Evolutionary conservation across 768 basidiomycete species (phyloP).

Genomic region (Polyporus arcularius): DNA sequence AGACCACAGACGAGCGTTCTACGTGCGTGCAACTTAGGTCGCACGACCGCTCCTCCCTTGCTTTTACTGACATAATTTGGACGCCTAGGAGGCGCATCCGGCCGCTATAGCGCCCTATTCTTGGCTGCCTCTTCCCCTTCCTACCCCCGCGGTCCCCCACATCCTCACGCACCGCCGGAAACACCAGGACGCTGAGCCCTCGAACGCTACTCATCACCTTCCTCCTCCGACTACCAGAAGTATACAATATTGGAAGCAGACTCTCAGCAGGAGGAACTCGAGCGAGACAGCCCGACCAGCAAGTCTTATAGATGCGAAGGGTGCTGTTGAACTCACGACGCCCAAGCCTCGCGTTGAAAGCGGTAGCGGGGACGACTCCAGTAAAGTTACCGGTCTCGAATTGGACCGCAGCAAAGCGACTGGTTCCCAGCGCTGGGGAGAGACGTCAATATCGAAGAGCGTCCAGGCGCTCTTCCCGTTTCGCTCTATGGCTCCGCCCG

Average conservation of each 20-base stretch:
- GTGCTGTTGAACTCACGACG: background rate
- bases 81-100: too few relatives aligned
- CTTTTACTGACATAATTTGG: background rate
- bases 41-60: too few relatives aligned
- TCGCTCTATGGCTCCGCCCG: background rate
- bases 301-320: background rate
- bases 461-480: slow-evolving; percentile 15
- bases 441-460: background rate
- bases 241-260: background rate
- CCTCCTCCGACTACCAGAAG: background rate
- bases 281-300: background rate
- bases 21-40: slow-evolving; percentile 40
- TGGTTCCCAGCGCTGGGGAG: background rate
- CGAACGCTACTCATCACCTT: background rate
- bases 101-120: slow-evolving; percentile 3
- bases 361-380: background rate
- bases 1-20: slow-evolving; percentile 61
- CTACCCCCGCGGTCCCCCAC: slow-evolving; percentile 9
- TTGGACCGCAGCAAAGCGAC: background rate
- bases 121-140: slow-evolving; percentile 17
- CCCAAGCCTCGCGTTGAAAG: background rate
- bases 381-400: background rate
- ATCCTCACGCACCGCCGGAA: slow-evolving; percentile 11
- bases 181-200: background rate
- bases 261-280: background rate